Base-by-base conservation (phyloP, 306 rosid genomes). In the Cicer judaicum region DNA sequence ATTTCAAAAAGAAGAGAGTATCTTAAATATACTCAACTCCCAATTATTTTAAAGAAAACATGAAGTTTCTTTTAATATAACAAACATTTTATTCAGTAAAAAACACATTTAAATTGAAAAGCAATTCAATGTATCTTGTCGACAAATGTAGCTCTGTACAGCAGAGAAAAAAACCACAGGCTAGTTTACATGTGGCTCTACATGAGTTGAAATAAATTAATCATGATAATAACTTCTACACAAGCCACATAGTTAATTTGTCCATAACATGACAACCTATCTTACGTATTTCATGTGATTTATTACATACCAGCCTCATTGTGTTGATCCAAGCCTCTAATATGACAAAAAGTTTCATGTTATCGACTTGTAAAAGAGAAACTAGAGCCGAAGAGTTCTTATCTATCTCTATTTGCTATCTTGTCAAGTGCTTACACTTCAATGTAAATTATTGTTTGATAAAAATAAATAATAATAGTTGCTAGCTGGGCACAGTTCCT, bases 121-220 rank as follows among this genome's bases (percentile, higher is more conserved):
- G 48, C 59, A 70, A 78, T 21, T 70, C 19, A 16, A 55, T 34
- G 7, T 54, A 29, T 47, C 53, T 11, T 7, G 78, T 15, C 48
- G 16, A 53, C 1, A 54, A 72, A 63, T 13, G 50, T 18, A 64
- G 50, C 78, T 72, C 34, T 52, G 14, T 5, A 39, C 6, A 18
- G 46, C 70, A 80, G 64, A 67, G 76, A 73, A 79, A 50, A 80
- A 50, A 80, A 60, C 36, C 60, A 60, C 61, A 49, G 72, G 67
- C 21, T 68, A 66, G 8, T 24, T 7, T 38, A 65, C 54, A 63
- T 43, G 84, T 75, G 78, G 78, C 21, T 70, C 29, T 19, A 36
- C 13, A 5, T 1, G 14, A 44, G 68, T 69, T 42, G 18, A 68
- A 62, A 61, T 34, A 21, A 34, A 34, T 11, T 38, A 16, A 75